Conservation (phyloP, 495 filamentous ascomycete species). For the Sabuloglossum arenarium region DNA sequence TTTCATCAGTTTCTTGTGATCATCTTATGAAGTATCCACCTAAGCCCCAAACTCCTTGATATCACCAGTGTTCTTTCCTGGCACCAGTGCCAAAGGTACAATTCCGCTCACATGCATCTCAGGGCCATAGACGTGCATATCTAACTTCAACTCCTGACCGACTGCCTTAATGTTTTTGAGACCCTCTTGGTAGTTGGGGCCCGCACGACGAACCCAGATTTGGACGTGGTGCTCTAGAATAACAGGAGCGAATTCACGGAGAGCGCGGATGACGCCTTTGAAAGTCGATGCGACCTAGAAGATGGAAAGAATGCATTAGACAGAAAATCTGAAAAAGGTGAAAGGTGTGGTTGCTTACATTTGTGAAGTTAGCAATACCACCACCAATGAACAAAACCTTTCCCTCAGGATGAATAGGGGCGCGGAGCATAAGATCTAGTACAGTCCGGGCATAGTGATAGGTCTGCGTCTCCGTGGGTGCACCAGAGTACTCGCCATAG, state of each 20-base stretch:
- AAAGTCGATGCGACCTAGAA: conserved; percentile 83
- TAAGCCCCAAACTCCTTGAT: conserved; percentile 23
- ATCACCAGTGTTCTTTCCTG: conserved; percentile 29
- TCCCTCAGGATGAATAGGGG: conserved; percentile 66
- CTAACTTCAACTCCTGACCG: conserved; percentile 73
- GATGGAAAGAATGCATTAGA: neutral
- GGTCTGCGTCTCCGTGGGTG: conserved; percentile 92
- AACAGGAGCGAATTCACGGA: conserved; percentile 70
- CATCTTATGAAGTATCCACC: neutral
- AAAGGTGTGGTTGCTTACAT: conserved; percentile 20
- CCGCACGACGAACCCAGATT: conserved; percentile 98
- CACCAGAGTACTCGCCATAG: conserved; percentile 99
- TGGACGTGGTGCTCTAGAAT: conserved; percentile 93
- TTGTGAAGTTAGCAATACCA: conserved; percentile 99
- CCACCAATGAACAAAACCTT: conserved; percentile 99
- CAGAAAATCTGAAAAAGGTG: neutral
- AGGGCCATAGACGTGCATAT: conserved; percentile 93
- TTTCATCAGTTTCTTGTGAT: neutral
- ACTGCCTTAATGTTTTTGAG: conserved; percentile 98
- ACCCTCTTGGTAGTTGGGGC: conserved; percentile 99
- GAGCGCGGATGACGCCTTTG: conserved; percentile 97
- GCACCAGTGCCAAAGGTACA: conserved; percentile 39
- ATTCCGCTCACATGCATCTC: conserved; percentile 77
- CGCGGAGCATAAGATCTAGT: conserved; percentile 91
- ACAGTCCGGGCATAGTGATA: conserved; percentile 96